A percentile compares a stretch with the other conserved stretches of the same genome.
phyloP scores from a whole-genome alignment of 2,329 filamentous ascomycete genomes.

The Fusarium sublunatum region DNA sequence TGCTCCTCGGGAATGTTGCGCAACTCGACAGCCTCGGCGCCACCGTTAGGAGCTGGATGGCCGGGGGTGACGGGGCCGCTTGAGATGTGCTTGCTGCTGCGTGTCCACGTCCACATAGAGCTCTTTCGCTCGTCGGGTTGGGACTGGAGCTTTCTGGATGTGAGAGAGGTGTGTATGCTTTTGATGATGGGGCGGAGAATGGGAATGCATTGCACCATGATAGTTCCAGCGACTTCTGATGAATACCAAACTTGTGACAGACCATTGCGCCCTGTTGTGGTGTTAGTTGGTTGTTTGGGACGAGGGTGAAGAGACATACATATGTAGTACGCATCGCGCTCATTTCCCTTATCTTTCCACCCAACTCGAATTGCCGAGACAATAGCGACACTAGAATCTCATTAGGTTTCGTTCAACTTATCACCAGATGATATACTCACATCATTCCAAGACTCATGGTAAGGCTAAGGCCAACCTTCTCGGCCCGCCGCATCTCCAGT shows the following conservation, averaged over 20 bases:
- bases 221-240: conserved; percentile 64
- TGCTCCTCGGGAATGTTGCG: conserved; percentile 40
- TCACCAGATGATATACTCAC: conserved; percentile 31
- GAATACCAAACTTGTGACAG: conserved; percentile 54
- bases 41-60: conserved; percentile 2
- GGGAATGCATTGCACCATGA: conserved; percentile 66
- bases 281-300: not conserved
- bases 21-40: conserved; percentile 31
- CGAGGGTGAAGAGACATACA: conserved; percentile 46
- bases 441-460: conserved; percentile 64
- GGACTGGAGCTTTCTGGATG: conserved; percentile 39
- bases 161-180: conserved; percentile 42
- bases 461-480: conserved; percentile 62
- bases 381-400: conserved; percentile 54
- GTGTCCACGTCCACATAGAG: conserved; percentile 37
- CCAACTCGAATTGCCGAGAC: conserved; percentile 59
- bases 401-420: not conserved
- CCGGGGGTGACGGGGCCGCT: conserved; percentile 13
- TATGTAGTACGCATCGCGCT: conserved; percentile 59
- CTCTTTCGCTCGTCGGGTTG: conserved; percentile 29
- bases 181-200: conserved; percentile 60
- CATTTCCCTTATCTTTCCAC: conserved; percentile 62
- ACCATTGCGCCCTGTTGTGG: conserved; percentile 40
- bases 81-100: conserved; percentile 39
- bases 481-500: conserved; percentile 59